Conservation (phyloP, 257 asterid genomes). For the Apocynum venetum region DNA sequence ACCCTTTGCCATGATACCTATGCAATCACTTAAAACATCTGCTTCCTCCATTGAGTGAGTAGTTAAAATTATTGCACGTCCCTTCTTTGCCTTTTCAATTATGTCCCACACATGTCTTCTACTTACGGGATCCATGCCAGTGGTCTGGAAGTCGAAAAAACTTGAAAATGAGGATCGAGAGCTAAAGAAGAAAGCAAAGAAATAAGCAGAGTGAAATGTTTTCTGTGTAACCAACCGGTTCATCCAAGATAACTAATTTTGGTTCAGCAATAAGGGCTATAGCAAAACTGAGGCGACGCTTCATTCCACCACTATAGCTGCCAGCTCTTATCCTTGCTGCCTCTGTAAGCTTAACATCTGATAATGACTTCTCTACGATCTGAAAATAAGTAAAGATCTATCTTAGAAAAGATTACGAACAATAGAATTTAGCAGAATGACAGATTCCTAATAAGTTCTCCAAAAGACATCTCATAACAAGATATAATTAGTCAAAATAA, state of each 20-base stretch:
- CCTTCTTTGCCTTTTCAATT: conserved; percentile 78
- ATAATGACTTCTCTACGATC: conserved; percentile 60
- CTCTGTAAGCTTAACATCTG: conserved; percentile 77
- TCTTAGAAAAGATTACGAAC: background rate
- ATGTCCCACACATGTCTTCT: conserved; percentile 96
- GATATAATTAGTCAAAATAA: background rate
- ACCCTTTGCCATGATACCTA: conserved; percentile 94
- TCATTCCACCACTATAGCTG: conserved; percentile 96
- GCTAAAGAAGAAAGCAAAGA: conserved; percentile 13
- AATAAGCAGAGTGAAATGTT: background rate
- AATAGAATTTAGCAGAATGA: background rate
- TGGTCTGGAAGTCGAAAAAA: conserved; percentile 46
- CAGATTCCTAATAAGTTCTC: background rate
- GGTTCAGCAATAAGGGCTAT: conserved; percentile 93
- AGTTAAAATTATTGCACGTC: conserved; percentile 84
- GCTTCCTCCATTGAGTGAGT: conserved; percentile 99
- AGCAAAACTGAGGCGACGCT: conserved; percentile 90
- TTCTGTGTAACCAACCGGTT: conserved; percentile 55
- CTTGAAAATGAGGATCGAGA: conserved; percentile 9
- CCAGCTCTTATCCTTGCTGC: conserved; percentile 69
- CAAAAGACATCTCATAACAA: background rate
- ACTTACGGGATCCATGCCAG: conserved; percentile 93
- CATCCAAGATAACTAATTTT: conserved; percentile 75
- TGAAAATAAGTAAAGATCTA: conserved; percentile 24
- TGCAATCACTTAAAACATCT: conserved; percentile 83